Evolutionary conservation across 192 early-diverging fungal genomes (phyloP).

Genomic region (Coemansia sp.): DNA sequence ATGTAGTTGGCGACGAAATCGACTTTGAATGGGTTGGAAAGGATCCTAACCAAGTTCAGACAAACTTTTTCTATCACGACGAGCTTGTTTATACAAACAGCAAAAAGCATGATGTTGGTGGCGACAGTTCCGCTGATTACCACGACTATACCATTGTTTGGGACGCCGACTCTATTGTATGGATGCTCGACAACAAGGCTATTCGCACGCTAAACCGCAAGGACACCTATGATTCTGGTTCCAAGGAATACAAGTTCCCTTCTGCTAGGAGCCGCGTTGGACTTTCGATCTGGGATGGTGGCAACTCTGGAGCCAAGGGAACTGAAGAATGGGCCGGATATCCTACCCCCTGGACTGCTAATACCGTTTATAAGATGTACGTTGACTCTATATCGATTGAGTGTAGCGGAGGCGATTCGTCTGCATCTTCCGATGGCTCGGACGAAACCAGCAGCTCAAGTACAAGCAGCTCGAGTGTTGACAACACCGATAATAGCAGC

Average conservation of each 20-base stretch:
- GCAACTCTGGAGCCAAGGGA: constrained; percentile 55
- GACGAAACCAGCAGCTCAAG: not conserved
- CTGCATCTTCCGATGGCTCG: not conserved
- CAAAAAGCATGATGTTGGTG: constrained; percentile 28
- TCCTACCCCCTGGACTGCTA: constrained; percentile 57
- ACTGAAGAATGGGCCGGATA: constrained; percentile 63
- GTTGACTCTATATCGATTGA: constrained; percentile 57
- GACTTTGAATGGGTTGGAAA: constrained; percentile 70
- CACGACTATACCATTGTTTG: constrained; percentile 68
- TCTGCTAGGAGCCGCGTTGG: constrained; percentile 56
- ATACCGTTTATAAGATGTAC: constrained; percentile 54
- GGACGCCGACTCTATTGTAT: constrained; percentile 55
- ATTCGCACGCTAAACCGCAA: constrained; percentile 55
- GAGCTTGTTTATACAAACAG: constrained; percentile 59
- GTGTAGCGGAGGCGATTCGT: constrained; percentile 22
- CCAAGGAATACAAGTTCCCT: constrained; percentile 53
- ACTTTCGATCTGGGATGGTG: constrained; percentile 69
- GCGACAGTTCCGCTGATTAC: constrained; percentile 48
- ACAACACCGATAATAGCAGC: not conserved
- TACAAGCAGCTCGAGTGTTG: not conserved
- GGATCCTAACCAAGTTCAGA: constrained; percentile 56
- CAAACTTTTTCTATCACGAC: constrained; percentile 65
- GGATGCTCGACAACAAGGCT: constrained; percentile 60
- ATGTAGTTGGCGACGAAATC: constrained; percentile 62
- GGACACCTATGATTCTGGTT: constrained; percentile 51